These are phyloP conservation scores for Aspergillus panamensis DNA, from an alignment of 495 filamentous ascomycete genomes.

Conservation along the genomic window DNA sequence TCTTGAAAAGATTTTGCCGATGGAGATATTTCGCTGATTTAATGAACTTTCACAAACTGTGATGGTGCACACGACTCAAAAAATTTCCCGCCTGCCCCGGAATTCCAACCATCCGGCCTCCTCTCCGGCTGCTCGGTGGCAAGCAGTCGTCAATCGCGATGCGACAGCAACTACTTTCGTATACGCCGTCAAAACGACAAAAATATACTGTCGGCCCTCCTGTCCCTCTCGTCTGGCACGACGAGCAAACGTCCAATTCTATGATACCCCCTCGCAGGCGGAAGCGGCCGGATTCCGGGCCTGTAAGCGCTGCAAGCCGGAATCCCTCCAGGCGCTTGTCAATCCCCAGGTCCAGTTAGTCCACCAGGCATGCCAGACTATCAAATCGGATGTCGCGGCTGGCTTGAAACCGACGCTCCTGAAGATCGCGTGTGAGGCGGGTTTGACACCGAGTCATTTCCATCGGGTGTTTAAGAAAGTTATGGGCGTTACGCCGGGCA, in stretches of 20 bases:
- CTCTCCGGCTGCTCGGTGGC: constrained; percentile 49
- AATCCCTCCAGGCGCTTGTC: constrained; percentile 33
- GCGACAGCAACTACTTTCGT: constrained; percentile 50
- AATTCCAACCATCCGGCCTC: constrained; percentile 20
- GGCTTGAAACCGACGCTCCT: constrained; percentile 42
- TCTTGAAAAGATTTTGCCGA: too few species aligned
- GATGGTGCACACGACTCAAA: constrained; percentile 15
- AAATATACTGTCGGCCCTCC: constrained; percentile 61
- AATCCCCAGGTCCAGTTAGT: constrained; percentile 46
- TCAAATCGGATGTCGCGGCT: constrained; percentile 25
- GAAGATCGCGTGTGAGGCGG: constrained; percentile 50
- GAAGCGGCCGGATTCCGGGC: constrained; percentile 54
- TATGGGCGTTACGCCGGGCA: constrained; percentile 58
- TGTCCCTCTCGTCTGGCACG: constrained; percentile 59
- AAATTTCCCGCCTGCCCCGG: constrained; percentile 28
- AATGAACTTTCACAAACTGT: not conserved
- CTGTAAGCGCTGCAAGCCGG: constrained; percentile 63
- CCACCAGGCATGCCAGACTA: constrained; percentile 41
- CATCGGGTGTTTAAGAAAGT: constrained; percentile 60
- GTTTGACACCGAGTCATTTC: constrained; percentile 58
- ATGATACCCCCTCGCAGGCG: constrained; percentile 52
- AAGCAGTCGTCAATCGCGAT: constrained; percentile 52
- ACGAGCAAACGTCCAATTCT: constrained; percentile 59
- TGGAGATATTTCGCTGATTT: not conserved
- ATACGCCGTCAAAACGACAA: constrained; percentile 60